These are phyloP conservation scores for Annulohypoxylon stygium DNA, from an alignment of 495 filamentous ascomycete genomes.

Conservation along the genomic window DNA sequence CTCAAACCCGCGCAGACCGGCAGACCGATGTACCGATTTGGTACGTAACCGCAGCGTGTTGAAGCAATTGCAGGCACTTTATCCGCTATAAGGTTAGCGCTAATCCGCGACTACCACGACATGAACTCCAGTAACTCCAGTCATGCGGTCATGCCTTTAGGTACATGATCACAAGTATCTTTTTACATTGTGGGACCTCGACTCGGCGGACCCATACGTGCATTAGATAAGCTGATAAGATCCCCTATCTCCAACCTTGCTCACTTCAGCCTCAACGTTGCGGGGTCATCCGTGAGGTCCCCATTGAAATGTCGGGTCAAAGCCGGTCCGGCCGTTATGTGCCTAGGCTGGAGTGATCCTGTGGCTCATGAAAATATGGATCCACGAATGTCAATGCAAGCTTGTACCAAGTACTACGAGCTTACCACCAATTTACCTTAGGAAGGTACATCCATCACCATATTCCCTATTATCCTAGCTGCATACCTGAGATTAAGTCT, in stretches of 20 bases:
- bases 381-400: too few species aligned
- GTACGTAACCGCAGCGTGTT: slow-evolving; percentile 2
- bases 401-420: too few species aligned
- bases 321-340: slow-evolving; percentile 33
- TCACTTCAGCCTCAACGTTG: slow-evolving; percentile 41
- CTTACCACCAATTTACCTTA: too few species aligned
- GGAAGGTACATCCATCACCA: background rate
- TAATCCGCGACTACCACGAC: background rate
- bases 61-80: slow-evolving; percentile 7
- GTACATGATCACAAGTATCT: background rate
- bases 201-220: too few species aligned
- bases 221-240: slow-evolving; percentile 2
- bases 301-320: slow-evolving; percentile 23
- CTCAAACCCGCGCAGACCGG: slow-evolving; percentile 44
- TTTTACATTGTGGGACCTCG: background rate
- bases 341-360: slow-evolving; percentile 17
- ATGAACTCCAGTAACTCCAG: background rate
- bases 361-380: background rate
- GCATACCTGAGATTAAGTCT: background rate
- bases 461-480: slow-evolving; percentile 6
- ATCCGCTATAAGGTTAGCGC: slow-evolving; percentile 39
- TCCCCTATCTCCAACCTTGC: background rate
- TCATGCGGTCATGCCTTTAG: background rate
- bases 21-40: slow-evolving; percentile 26
- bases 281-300: slow-evolving; percentile 24